Base-by-base conservation (phyloP, 352 stramenopile genomes). In the Blastocystis sp. region DNA sequence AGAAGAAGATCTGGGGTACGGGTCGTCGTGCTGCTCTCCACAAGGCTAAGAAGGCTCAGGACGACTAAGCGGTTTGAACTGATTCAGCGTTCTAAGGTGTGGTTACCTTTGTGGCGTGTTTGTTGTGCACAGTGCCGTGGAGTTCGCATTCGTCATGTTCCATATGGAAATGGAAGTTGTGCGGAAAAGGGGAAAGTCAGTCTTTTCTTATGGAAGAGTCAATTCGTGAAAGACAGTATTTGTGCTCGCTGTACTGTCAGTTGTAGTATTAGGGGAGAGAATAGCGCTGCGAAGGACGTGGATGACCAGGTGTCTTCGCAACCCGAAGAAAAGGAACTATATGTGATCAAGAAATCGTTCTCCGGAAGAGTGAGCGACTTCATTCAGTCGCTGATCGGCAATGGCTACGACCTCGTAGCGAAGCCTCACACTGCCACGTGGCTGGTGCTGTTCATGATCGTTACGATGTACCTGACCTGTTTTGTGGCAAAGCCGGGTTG, bases 1-100 rank as follows among this genome's bases (percentile, higher is more conserved):
- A 89, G 19, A 89, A 89, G 79, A 89, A 89, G 79, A 66, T 89
- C 67, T 89, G 79, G 79, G 79, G 79, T 62, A 89, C 79, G 1
- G 79, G 79, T 41, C 79, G 79, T 77, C 79, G 79, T 89, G 79
- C 79, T 89, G 79, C 79, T 89, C 63, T 80, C 60, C 79, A 89
- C 41, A 89, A 89, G 79, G 79, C 79, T 31, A 89, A 80, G 67
- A 89, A 89, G 79, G 79, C 79, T 89, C 63, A 89, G 63, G 79
- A 89, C 31, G 79, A 89, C 67, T 89, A 89, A 89, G 67, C 61
- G 24, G 41, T 35, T 55, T 6, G 16, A 37, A 69, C 21, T 67
- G 31, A 35, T 70, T 50, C 63, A 50, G 33, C 55, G 55, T 85
- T 85, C 41, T 85, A 85, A 70, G 74, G 74, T 69, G 74, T 85